Conservation (phyloP, 306 rosid species). For the Cucurbita ficifolia region DNA sequence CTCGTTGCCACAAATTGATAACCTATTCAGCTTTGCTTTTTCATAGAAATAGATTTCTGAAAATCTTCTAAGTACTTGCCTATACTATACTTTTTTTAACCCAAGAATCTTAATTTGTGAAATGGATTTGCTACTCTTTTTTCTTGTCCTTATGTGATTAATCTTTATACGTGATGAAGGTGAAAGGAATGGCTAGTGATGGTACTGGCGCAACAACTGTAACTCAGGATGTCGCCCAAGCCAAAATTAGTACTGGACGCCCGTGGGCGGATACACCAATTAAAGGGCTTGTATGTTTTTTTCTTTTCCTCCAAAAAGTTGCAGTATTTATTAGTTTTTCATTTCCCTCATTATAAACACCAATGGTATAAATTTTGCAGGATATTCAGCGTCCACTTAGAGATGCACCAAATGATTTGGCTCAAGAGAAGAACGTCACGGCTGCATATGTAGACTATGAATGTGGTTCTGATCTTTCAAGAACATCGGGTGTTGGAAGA, state of each 20-base stretch:
- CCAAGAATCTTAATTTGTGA: background rate
- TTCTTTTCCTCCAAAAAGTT: background rate
- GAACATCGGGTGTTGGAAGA: slow-evolving; percentile 29
- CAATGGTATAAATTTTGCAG: slow-evolving; percentile 28
- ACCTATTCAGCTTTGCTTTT: background rate
- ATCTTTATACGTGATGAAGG: slow-evolving; percentile 24
- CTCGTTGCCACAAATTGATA: background rate
- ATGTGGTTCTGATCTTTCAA: slow-evolving; percentile 34
- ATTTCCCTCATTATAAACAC: slow-evolving; percentile 8
- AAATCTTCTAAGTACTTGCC: background rate
- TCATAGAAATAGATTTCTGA: background rate
- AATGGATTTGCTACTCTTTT: background rate
- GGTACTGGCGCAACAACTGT: slow-evolving; percentile 28
- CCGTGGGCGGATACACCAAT: slow-evolving; percentile 52
- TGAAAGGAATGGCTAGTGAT: slow-evolving; percentile 41
- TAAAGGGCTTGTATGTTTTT: slow-evolving; percentile 35
- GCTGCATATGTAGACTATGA: slow-evolving; percentile 39
- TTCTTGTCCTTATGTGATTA: background rate
- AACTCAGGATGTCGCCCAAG: slow-evolving; percentile 25
- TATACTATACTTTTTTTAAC: background rate
- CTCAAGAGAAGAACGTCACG: slow-evolving; percentile 38
- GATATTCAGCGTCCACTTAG: slow-evolving; percentile 37
- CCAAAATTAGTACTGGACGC: slow-evolving; percentile 35
- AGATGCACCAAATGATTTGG: slow-evolving; percentile 29
- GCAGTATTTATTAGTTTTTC: background rate